A percentile compares a stretch with the other conserved stretches of the same genome.
phyloP scores from a whole-genome alignment of 352 stramenopile species.

The Albugo candida region DNA sequence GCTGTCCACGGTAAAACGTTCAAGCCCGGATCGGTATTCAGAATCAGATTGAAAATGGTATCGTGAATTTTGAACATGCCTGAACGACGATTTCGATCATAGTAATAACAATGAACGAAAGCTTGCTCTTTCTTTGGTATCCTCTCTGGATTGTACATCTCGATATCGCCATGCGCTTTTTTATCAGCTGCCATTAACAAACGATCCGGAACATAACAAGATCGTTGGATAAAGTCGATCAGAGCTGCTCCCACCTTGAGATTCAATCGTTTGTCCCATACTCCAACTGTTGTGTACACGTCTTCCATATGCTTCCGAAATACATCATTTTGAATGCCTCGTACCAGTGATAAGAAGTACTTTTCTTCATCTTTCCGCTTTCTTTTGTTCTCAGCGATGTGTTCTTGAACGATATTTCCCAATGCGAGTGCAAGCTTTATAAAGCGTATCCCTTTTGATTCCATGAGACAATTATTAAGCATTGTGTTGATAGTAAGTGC shows the following conservation, averaged over 20 bases:
- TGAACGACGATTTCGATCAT: slow-evolving; percentile 17
- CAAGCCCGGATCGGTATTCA: slow-evolving; percentile 25
- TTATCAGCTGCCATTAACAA: not conserved
- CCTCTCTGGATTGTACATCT: slow-evolving; percentile 12
- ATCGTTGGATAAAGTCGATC: slow-evolving; percentile 61
- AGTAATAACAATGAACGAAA: slow-evolving; percentile 43
- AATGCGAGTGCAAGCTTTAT: slow-evolving; percentile 60
- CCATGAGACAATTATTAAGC: slow-evolving; percentile 46
- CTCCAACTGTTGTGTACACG: slow-evolving; percentile 49
- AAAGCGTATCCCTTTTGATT: slow-evolving; percentile 51
- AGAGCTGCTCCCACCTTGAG: slow-evolving; percentile 78
- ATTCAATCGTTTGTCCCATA: slow-evolving; percentile 77
- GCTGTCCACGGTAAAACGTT: slow-evolving; percentile 63
- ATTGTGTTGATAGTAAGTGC: slow-evolving; percentile 44
- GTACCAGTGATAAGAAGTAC: slow-evolving; percentile 7
- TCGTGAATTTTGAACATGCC: slow-evolving; percentile 59
- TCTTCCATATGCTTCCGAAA: slow-evolving; percentile 7
- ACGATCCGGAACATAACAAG: slow-evolving; percentile 36
- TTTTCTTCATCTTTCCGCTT: slow-evolving; percentile 13
- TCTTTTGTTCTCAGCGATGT: slow-evolving; percentile 43
- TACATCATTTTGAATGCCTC: not conserved
- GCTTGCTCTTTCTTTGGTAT: slow-evolving; percentile 6
- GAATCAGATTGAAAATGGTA: slow-evolving; percentile 26
- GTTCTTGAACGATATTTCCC: slow-evolving; percentile 54
- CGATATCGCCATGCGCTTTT: slow-evolving; percentile 15